Percentiles rank a stretch among this genome's conserved stretches.
Conservation (phyloP, 768 basidiomycete genomes). For the Hericium erinaceus region DNA sequence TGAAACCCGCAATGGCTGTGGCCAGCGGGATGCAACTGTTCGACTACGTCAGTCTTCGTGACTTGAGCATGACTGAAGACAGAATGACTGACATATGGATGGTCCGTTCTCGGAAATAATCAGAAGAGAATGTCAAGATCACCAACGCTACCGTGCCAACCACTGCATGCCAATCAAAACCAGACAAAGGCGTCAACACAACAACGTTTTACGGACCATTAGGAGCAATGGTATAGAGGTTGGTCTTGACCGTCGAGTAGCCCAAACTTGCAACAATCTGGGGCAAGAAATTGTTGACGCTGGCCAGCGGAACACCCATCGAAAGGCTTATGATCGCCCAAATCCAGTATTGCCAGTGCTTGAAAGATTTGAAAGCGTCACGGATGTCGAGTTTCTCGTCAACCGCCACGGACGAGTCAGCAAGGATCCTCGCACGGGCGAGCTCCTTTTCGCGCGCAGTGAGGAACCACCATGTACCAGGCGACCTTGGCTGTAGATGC, state of each 20-base stretch:
- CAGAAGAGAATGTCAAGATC: background rate
- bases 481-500: background rate
- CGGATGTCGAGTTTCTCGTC: background rate
- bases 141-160: background rate
- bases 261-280: background rate
- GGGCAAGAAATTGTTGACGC: background rate
- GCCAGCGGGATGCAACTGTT: background rate
- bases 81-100: background rate
- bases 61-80: background rate
- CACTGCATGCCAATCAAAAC: background rate
- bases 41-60: background rate
- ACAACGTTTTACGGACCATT: background rate
- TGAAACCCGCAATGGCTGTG: background rate
- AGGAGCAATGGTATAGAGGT: background rate
- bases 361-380: background rate
- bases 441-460: background rate
- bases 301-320: background rate
- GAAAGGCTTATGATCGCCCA: background rate
- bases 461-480: background rate
- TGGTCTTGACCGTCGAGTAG: background rate
- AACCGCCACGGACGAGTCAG: background rate
- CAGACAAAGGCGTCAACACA: background rate
- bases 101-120: background rate
- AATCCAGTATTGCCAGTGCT: background rate
- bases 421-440: background rate